A percentile compares a stretch with the other conserved stretches of the same genome.
Conservation (phyloP, 2,329 filamentous ascomycete species). For the Fusarium decemcellulare region DNA sequence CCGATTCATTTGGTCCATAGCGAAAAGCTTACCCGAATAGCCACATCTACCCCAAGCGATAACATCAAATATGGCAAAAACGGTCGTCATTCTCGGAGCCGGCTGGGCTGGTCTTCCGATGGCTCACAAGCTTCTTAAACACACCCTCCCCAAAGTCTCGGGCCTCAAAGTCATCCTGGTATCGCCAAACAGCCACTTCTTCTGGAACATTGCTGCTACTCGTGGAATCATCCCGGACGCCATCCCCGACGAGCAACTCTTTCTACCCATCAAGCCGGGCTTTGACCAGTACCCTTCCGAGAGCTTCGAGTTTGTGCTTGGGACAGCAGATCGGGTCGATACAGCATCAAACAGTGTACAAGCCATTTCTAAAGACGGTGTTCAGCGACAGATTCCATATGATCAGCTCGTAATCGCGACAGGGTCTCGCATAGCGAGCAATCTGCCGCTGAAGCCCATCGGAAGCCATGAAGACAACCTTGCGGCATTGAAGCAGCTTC, state of each 20-base stretch:
- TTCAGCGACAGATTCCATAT: conserved; percentile 56
- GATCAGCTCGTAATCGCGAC: conserved; percentile 69
- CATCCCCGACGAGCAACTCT: conserved; percentile 62
- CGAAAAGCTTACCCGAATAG: background rate
- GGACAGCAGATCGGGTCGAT: conserved; percentile 57
- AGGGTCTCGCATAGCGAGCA: conserved; percentile 59
- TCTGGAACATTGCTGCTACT: conserved; percentile 70
- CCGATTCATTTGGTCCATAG: background rate
- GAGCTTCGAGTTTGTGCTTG: conserved; percentile 65
- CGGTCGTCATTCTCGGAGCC: conserved; percentile 67
- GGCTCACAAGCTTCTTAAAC: conserved; percentile 66
- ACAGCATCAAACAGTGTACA: conserved; percentile 53
- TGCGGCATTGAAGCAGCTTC: conserved; percentile 51
- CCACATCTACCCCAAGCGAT: background rate
- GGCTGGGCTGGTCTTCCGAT: conserved; percentile 66
- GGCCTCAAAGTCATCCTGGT: conserved; percentile 67
- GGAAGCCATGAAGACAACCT: conserved; percentile 60
- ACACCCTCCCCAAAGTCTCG: conserved; percentile 57
- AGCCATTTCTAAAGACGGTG: conserved; percentile 50
- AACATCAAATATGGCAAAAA: conserved; percentile 58
- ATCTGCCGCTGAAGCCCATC: conserved; percentile 63
- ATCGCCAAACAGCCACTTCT: conserved; percentile 67
- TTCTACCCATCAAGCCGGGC: conserved; percentile 60
- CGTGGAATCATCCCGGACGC: conserved; percentile 66
- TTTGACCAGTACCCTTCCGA: conserved; percentile 61